phyloP scores from a whole-genome alignment of 2,329 filamentous ascomycete species.

The Trichocomaceae sp. region DNA sequence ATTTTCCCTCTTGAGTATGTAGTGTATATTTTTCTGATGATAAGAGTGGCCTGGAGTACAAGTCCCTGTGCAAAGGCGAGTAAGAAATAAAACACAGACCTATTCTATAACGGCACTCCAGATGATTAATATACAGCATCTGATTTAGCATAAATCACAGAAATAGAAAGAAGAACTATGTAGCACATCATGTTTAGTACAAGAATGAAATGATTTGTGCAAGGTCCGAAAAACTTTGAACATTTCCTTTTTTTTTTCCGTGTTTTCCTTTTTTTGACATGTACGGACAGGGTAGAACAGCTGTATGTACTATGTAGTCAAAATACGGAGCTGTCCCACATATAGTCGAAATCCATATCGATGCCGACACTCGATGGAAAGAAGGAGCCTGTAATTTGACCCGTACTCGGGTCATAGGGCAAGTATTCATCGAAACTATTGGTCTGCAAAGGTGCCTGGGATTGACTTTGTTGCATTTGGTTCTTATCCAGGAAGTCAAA shows the following conservation, averaged over 20 bases:
- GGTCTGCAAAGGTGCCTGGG: slow-evolving; percentile 14
- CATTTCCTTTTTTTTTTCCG: not conserved
- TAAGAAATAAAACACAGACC: not conserved
- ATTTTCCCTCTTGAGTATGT: not conserved
- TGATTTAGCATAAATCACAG: not conserved
- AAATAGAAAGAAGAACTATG: not conserved
- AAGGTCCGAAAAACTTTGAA: not conserved
- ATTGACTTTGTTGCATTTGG: slow-evolving; percentile 1
- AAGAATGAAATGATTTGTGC: not conserved
- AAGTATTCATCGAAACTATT: slow-evolving; percentile 26
- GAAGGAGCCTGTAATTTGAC: slow-evolving; percentile 33
- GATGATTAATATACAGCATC: not conserved
- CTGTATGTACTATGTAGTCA: not conserved
- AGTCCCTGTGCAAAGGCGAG: not conserved
- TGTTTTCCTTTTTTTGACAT: not conserved
- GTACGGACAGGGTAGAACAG: not conserved
- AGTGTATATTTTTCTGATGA: not conserved
- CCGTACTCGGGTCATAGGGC: slow-evolving; percentile 30
- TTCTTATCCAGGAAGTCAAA: slow-evolving; percentile 26
- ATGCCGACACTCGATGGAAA: slow-evolving; percentile 26
- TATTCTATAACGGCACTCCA: not conserved
- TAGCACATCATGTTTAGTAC: not conserved
- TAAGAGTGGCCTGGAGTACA: not conserved
- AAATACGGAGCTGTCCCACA: slow-evolving; percentile 24
- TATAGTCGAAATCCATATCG: slow-evolving; percentile 28